Conservation (phyloP, 2,329 filamentous ascomycete genomes). For the Aspergillus flavus region DNA sequence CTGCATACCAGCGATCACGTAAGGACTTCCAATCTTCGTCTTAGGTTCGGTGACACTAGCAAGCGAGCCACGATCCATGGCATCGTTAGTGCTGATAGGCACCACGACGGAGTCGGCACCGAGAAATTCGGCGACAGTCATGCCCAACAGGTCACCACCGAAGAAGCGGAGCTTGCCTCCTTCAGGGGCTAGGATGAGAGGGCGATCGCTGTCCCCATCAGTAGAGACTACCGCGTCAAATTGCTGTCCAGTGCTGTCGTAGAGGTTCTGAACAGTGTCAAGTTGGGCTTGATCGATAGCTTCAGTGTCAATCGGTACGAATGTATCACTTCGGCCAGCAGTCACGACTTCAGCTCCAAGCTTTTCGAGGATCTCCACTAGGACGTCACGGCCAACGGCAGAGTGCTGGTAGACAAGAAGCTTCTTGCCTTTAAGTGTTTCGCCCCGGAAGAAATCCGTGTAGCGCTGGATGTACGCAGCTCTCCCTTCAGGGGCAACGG, state of each 20-base stretch:
- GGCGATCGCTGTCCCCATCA: slow-evolving; percentile 38
- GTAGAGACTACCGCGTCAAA: slow-evolving; percentile 37
- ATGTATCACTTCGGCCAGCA: slow-evolving; percentile 36
- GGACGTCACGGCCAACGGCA: slow-evolving; percentile 36
- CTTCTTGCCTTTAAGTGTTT: slow-evolving; percentile 30
- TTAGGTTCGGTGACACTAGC: slow-evolving; percentile 31
- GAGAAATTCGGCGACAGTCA: slow-evolving; percentile 36
- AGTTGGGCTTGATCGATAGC: slow-evolving; percentile 37
- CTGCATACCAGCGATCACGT: slow-evolving; percentile 39
- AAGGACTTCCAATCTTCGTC: slow-evolving; percentile 39
- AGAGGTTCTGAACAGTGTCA: slow-evolving; percentile 31
- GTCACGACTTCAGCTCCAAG: slow-evolving; percentile 33
- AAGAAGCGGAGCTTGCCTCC: slow-evolving; percentile 34
- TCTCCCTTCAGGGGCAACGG: slow-evolving; percentile 23
- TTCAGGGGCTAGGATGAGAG: slow-evolving; percentile 33
- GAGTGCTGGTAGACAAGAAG: slow-evolving; percentile 38
- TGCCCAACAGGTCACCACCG: slow-evolving; percentile 35
- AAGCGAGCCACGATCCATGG: slow-evolving; percentile 34
- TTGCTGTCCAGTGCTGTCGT: slow-evolving; percentile 23
- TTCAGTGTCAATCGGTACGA: slow-evolving; percentile 39
- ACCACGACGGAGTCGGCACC: slow-evolving; percentile 34
- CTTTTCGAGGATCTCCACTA: slow-evolving; percentile 32
- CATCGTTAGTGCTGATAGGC: slow-evolving; percentile 38
- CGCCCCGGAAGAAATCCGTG: slow-evolving; percentile 33
- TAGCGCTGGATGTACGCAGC: slow-evolving; percentile 33